A percentile compares a stretch with the other conserved stretches of the same genome.
Conservation (phyloP, 2,329 filamentous ascomycete genomes). For the Verticillium longisporum region DNA sequence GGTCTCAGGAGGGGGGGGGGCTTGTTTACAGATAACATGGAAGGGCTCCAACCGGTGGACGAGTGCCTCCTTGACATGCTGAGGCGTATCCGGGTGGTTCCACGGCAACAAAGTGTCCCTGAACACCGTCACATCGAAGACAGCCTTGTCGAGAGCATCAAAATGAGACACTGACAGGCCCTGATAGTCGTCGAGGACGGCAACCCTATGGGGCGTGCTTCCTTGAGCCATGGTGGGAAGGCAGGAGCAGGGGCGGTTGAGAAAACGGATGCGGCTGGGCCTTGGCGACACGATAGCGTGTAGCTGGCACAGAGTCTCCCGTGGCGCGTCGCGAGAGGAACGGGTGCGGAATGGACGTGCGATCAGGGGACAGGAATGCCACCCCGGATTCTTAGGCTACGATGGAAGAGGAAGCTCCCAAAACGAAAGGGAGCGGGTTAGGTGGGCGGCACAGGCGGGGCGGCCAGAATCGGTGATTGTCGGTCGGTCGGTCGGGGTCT, state of each 20-base stretch:
- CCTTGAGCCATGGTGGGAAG: neutral
- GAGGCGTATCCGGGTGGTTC: conserved; percentile 45
- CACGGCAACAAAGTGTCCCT: conserved; percentile 65
- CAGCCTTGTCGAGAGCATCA: conserved; percentile 40
- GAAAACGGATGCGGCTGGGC: neutral
- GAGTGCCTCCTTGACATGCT: conserved; percentile 51
- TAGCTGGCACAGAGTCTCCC: neutral
- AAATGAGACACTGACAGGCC: conserved; percentile 54
- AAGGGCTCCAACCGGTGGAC: conserved; percentile 63
- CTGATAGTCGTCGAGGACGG: conserved; percentile 76
- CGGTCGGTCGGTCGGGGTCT: neutral
- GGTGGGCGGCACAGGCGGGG: neutral
- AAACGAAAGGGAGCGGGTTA: neutral
- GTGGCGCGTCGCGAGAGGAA: neutral
- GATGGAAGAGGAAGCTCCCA: neutral
- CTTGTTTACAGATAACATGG: conserved; percentile 51
- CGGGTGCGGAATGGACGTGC: neutral
- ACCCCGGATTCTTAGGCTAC: neutral
- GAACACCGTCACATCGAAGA: conserved; percentile 56
- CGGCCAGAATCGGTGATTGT: neutral
- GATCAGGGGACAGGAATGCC: neutral
- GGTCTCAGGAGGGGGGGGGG: neutral
- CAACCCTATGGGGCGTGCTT: conserved; percentile 41
- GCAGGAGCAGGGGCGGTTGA: neutral
- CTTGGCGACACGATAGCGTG: neutral